Evolutionary conservation across 257 asterid genomes (phyloP), one percentile per base, ranked within the genome.

Genomic region (Catharanthus roseus): DNA sequence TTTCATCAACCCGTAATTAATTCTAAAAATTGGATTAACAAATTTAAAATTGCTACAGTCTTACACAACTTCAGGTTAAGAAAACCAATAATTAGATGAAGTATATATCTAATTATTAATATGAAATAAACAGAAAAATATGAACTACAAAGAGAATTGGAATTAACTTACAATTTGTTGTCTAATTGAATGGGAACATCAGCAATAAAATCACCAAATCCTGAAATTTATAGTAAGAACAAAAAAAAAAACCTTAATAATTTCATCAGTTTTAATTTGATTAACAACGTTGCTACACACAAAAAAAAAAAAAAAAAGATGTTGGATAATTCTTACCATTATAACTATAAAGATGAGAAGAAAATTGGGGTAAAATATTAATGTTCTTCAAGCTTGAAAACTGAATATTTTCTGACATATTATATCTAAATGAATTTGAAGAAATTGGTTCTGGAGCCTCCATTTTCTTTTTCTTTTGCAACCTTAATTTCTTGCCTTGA

Each of bases 391-490:
- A 62, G 28, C 67, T 56, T 45, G 73, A 65, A 58, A 55, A 70
- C 76, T 63, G 80, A 55, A 41, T 31, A 58, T 68, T 24, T n/a
- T 57, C 76, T n/a, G 74, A 45, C 18, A 49, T 26, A n/a, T n/a
- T n/a, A 68, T 39, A 26, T 38, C 70, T 58, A 51, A 29, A 45
- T 67, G 64, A 8, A 26, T 45, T 21, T 2, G 69, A 74, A 60
- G 74, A 60, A 4, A 74, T 47, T 61, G 78, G 39, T 58, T 74
- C 74, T 29, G 70, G 55, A 13, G 72, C 50, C 36, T 75, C 70
- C 70, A 75, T 75, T 26, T 60, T 23, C 41, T 21, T 13, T 13
- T 44, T 67, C 10, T 38, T 3, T 38, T 8, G 8, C 5, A 38
- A 38, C 42, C 42, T n/a, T n/a, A n/a, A n/a, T n/a, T n/a, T n/a